Conservation (phyloP, 352 stramenopile genomes). For the Pythium plurisporium region DNA sequence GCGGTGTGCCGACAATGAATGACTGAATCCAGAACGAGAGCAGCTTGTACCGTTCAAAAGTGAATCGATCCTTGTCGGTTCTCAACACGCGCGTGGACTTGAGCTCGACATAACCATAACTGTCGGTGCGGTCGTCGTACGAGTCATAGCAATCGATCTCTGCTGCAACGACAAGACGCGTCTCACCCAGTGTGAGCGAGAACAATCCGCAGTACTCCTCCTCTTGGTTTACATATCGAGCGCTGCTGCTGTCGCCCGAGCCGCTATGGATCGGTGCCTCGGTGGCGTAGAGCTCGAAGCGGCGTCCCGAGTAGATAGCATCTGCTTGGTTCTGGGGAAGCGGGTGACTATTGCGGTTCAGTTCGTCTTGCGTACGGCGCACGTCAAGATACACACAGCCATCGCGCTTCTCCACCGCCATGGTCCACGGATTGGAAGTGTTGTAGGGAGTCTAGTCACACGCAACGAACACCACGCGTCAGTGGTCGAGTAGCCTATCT, state of each 20-base stretch:
- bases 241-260: not conserved
- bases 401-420: conserved; percentile 47
- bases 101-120: conserved; percentile 52
- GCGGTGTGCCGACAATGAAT: conserved; percentile 63
- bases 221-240: conserved; percentile 40
- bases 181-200: conserved; percentile 43
- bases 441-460: conserved; percentile 67
- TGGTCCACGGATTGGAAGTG: conserved; percentile 61
- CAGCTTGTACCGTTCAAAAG: conserved; percentile 78
- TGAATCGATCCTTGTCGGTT: conserved; percentile 57
- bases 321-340: conserved; percentile 46
- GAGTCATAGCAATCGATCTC: conserved; percentile 64
- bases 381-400: conserved; percentile 68
- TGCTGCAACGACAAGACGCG: conserved; percentile 47
- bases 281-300: conserved; percentile 64
- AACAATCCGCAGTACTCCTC: conserved; percentile 76
- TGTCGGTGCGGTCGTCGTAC: conserved; percentile 16
- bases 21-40: conserved; percentile 86
- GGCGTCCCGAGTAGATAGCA: conserved; percentile 61
- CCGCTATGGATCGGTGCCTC: not conserved
- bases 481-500: not conserved
- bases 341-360: conserved; percentile 27
- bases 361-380: conserved; percentile 38
- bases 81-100: conserved; percentile 63
- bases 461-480: not conserved